Conservation (phyloP, 108 stramenopile genomes). For the Pelagomonas calceolata region DNA sequence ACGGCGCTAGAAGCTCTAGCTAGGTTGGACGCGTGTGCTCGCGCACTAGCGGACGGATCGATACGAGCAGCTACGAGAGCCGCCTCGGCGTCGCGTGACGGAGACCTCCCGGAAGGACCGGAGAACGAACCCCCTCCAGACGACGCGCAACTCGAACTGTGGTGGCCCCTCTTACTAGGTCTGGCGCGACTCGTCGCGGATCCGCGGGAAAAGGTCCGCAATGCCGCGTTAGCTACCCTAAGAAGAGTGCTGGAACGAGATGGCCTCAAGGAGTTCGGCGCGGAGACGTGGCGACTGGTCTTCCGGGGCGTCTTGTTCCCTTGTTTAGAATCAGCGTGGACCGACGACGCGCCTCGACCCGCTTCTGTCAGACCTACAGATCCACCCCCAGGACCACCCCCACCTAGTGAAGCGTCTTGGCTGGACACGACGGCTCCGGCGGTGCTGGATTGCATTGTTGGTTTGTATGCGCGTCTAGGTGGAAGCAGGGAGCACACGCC, state of each 20-base stretch:
- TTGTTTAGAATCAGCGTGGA: slow-evolving; percentile 32
- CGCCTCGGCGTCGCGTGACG: slow-evolving; percentile 10
- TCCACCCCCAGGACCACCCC: neutral
- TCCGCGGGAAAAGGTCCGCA: slow-evolving; percentile 44
- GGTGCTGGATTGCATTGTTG: slow-evolving; percentile 15
- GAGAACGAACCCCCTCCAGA: slow-evolving; percentile 16
- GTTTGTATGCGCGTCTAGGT: neutral
- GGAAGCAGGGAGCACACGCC: slow-evolving; percentile 5
- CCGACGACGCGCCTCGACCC: slow-evolving; percentile 10
- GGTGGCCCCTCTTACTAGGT: slow-evolving; percentile 94
- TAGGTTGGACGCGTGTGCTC: slow-evolving; percentile 38
- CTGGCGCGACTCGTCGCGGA: slow-evolving; percentile 73
- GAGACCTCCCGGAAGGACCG: slow-evolving; percentile 8
- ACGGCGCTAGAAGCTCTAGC: slow-evolving; percentile 59
- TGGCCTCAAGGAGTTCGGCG: slow-evolving; percentile 22
- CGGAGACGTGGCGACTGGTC: slow-evolving; percentile 37
- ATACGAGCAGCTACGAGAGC: slow-evolving; percentile 21
- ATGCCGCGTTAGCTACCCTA: slow-evolving; percentile 22
- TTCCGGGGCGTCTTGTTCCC: slow-evolving; percentile 42
- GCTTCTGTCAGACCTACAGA: neutral
- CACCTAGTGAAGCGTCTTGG: neutral
- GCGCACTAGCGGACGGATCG: slow-evolving; percentile 45
- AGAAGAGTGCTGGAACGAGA: slow-evolving; percentile 19
- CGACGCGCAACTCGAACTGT: slow-evolving; percentile 59
- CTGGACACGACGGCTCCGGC: slow-evolving; percentile 18